These are phyloP conservation scores for Crepidotus variabilis DNA, from an alignment of 768 basidiomycete species.

Conservation along the genomic window DNA sequence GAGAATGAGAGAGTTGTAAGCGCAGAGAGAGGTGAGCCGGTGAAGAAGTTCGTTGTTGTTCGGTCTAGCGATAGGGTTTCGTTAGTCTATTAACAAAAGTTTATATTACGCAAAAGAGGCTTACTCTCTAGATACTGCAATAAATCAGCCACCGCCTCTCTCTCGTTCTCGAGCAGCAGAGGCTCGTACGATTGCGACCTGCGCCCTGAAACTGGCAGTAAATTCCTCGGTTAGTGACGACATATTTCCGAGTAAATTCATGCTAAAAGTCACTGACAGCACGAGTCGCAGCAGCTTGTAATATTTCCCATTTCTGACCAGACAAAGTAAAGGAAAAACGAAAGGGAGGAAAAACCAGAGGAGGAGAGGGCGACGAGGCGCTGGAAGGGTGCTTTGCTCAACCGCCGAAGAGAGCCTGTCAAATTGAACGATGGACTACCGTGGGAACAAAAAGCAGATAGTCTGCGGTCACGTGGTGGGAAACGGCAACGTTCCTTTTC, in stretches of 20 bases:
- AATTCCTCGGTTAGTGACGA: conserved; percentile 14
- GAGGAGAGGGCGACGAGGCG: neutral
- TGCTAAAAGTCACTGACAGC: conserved; percentile 47
- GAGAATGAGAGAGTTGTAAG: conserved; percentile 97
- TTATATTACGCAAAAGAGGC: conserved; percentile 22
- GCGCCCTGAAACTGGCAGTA: conserved; percentile 64
- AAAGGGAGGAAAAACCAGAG: neutral
- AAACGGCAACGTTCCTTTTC: no score
- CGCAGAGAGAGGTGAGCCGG: conserved; percentile 86
- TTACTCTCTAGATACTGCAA: conserved; percentile 97
- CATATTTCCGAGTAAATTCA: conserved; percentile 7
- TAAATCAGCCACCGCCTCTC: conserved; percentile 96
- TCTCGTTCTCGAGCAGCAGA: conserved; percentile 84
- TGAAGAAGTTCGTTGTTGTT: conserved; percentile 97
- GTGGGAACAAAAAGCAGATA: neutral
- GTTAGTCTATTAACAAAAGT: conserved; percentile 2
- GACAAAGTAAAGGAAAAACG: conserved; percentile 3
- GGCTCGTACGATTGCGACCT: conserved; percentile 87
- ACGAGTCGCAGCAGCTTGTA: conserved; percentile 79
- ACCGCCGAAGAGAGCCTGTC: neutral
- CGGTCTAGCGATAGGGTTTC: conserved; percentile 61
- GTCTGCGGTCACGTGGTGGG: no score
- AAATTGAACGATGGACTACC: neutral
- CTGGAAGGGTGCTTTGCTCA: conserved; percentile 2
- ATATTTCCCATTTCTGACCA: conserved; percentile 61